Evolutionary conservation across 140 eudicot genomes (phyloP).

Genomic region (Senecio squalidus): DNA sequence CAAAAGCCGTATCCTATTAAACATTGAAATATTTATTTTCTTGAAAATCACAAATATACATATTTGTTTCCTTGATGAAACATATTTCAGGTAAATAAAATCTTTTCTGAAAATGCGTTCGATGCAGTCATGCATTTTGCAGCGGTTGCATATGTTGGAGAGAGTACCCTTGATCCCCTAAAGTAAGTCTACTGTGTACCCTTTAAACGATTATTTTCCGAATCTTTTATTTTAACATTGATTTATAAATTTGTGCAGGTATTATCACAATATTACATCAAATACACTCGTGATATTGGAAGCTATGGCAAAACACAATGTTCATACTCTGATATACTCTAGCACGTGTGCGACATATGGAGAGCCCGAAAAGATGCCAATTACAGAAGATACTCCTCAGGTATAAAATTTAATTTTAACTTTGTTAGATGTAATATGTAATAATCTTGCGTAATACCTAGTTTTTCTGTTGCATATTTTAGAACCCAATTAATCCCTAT

Average conservation of each 20-base stretch:
- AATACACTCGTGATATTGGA: slow-evolving; percentile 63
- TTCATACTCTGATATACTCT: slow-evolving; percentile 71
- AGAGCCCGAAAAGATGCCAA: slow-evolving; percentile 93
- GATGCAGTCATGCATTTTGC: slow-evolving; percentile 98
- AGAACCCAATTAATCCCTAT: slow-evolving; percentile 82
- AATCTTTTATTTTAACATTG: neutral
- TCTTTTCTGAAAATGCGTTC: slow-evolving; percentile 75
- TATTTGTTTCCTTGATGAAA: slow-evolving; percentile 22
- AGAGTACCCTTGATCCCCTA: slow-evolving; percentile 82
- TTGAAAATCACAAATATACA: neutral
- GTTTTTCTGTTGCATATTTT: slow-evolving; percentile 14
- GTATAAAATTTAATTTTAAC: slow-evolving; percentile 16
- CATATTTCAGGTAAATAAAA: slow-evolving; percentile 59
- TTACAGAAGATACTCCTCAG: slow-evolving; percentile 88
- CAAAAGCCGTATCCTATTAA: slow-evolving; percentile 47
- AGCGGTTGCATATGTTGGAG: slow-evolving; percentile 94
- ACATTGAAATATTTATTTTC: neutral
- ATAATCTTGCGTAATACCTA: slow-evolving; percentile 1
- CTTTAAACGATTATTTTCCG: neutral
- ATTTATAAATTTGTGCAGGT: slow-evolving; percentile 32
- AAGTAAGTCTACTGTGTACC: slow-evolving; percentile 50
- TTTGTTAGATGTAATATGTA: neutral
- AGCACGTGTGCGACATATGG: slow-evolving; percentile 97
- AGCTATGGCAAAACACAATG: slow-evolving; percentile 69
- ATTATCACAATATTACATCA: slow-evolving; percentile 88